Evolutionary conservation across 805 yeast species (phyloP).

Genomic region (Starmerella sp.): DNA sequence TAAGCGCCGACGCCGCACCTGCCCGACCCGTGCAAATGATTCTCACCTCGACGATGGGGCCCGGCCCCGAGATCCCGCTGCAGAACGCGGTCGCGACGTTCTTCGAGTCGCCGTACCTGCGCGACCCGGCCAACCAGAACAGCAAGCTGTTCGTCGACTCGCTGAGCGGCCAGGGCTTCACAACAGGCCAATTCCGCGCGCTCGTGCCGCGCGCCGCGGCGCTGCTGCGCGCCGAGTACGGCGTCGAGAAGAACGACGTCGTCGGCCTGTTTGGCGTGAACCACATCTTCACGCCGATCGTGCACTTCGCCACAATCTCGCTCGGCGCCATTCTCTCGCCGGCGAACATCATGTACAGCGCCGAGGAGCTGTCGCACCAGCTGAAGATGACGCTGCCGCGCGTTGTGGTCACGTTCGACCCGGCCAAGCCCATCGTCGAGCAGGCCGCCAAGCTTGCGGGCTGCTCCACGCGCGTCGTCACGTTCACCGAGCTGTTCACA

Average conservation of each 20-base stretch:
- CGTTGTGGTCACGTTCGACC: slow-evolving; percentile 18
- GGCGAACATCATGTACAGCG: slow-evolving; percentile 28
- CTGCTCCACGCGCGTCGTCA: background rate
- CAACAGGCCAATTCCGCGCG: slow-evolving; percentile 12
- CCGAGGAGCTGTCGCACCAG: slow-evolving; percentile 28
- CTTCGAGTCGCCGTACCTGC: background rate
- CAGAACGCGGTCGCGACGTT: slow-evolving; percentile 10
- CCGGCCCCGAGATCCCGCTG: background rate
- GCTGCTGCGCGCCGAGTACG: slow-evolving; percentile 18
- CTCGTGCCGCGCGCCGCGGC: slow-evolving; percentile 20
- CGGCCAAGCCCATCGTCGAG: slow-evolving; percentile 5
- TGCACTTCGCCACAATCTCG: slow-evolving; percentile 25
- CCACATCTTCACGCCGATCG: slow-evolving; percentile 24
- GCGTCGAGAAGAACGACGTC: slow-evolving; percentile 24
- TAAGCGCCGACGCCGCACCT: too few species aligned
- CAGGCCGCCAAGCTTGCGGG: slow-evolving; percentile 13
- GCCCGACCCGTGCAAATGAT: background rate
- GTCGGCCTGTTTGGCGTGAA: slow-evolving; percentile 27
- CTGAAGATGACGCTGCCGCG: slow-evolving; percentile 20
- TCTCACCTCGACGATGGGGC: background rate
- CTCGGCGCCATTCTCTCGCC: slow-evolving; percentile 29
- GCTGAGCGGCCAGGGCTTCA: slow-evolving; percentile 16
- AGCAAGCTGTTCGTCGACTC: slow-evolving; percentile 19
- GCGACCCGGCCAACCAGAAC: background rate
- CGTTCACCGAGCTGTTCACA: slow-evolving; percentile 3